These are phyloP conservation scores for Penicillium salamii DNA, from an alignment of 495 filamentous ascomycete genomes.

Conservation along the genomic window DNA sequence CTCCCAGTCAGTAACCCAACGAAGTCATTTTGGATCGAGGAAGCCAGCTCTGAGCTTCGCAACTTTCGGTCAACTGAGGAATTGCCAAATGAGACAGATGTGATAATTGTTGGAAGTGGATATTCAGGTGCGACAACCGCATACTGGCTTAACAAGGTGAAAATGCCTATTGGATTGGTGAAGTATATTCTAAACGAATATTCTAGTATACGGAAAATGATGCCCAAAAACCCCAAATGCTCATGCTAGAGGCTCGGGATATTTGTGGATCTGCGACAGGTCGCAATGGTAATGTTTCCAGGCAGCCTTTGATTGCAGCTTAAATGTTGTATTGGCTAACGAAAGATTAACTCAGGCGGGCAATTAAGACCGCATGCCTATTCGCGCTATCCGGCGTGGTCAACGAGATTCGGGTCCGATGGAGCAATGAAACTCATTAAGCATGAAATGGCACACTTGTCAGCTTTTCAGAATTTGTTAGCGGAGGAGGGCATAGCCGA, in stretches of 20 bases:
- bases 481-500: background rate
- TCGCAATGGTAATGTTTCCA: background rate
- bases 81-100: background rate
- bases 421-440: background rate
- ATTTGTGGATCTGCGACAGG: background rate
- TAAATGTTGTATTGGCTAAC: background rate
- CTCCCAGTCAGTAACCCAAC: background rate
- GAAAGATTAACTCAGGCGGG: background rate
- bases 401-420: background rate
- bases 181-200: background rate
- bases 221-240: background rate
- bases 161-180: background rate
- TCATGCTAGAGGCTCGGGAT: constrained; percentile 1
- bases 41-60: background rate
- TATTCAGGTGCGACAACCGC: background rate
- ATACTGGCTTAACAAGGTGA: background rate
- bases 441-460: background rate
- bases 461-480: background rate
- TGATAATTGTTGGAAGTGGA: background rate
- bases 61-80: background rate
- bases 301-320: background rate
- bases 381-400: background rate
- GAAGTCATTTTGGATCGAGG: constrained; percentile 1
- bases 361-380: background rate
- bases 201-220: background rate